phyloP scores from a whole-genome alignment of 2,329 filamentous ascomycete species.

The Tolypocladium ophioglossoides region DNA sequence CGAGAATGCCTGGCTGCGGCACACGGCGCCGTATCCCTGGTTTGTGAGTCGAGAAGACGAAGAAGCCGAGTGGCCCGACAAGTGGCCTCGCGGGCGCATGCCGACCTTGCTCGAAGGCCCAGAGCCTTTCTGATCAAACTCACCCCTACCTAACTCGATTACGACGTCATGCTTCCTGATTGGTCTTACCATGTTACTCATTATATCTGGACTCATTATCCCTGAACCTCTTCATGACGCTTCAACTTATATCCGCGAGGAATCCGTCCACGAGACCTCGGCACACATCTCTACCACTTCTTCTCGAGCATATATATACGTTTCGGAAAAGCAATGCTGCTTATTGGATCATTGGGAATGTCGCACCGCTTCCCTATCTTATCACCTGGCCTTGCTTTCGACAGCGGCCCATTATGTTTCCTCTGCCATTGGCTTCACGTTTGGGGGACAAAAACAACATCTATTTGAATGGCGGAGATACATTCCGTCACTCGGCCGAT shows the following conservation, averaged over 20 bases:
- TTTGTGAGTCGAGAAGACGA: constrained; percentile 1
- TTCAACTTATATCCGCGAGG: not conserved
- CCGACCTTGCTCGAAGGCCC: constrained; percentile 9
- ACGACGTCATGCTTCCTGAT: not conserved
- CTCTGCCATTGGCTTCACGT: not conserved
- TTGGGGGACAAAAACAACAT: not conserved
- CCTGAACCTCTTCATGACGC: not conserved
- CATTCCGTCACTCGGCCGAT: not conserved
- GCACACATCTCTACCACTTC: not conserved
- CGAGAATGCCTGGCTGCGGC: constrained; percentile 8
- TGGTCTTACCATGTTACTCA: not conserved
- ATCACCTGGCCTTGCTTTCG: not conserved
- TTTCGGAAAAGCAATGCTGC: not conserved
- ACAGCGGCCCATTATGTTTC: not conserved
- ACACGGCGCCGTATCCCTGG: not conserved
- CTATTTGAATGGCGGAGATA: not conserved
- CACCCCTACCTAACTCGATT: not conserved
- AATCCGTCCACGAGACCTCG: not conserved
- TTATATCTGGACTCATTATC: not conserved
- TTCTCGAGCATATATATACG: not conserved
- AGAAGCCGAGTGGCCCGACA: not conserved
- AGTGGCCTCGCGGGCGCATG: constrained; percentile 1
- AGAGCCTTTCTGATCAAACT: constrained; percentile 9
- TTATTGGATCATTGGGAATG: not conserved
- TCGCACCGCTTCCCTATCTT: not conserved